Evolutionary conservation across 768 basidiomycete genomes (phyloP), one percentile per base, ranked within the genome.

Genomic region (Mycena sanguinolenta): DNA sequence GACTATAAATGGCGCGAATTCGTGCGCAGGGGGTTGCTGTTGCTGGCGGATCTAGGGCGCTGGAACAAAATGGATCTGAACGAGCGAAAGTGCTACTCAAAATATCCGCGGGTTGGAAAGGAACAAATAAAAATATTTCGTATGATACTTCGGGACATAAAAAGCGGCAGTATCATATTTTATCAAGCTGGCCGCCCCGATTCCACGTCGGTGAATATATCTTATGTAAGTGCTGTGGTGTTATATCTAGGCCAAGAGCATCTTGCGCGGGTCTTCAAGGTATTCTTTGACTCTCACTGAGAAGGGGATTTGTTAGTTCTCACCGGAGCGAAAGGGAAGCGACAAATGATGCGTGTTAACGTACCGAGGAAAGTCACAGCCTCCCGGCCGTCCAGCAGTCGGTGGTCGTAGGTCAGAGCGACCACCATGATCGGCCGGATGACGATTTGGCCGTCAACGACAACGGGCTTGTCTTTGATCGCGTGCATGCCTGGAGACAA

Each of bases 401-500:
- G 89, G 84, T 99, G 97, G 81, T 99, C 97, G 79, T 98, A 99
- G 0, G 96, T 97, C 69, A 96, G 87, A 10, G 94, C 95, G 60
- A 97, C 91, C 52, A 96, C 88, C 97, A 98, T 98, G 83, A 99
- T 95, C 34, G 97, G 97, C 64, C 97, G 91, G 79, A 99, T 93
- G 73, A 96, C 97, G 75, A 99, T 95, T 84, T 99, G 91, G 27
- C 97, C 97, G 75, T 98, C 86, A 54, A 97, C 94, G 28, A 97
- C 97, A 28, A 94, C 95, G 10, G 94, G 89, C 70, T 87, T 90
- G 74, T 97, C 96, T 79, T 96, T 96, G 85, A 98, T 96, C 25
- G 95, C 78, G 82, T 99, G 97, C 95, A 99, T 98, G 69, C 94
- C 91, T 91, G 73, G 36, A 54, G 28, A 16, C 38, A 54, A 19